Evolutionary conservation across 768 basidiomycete genomes (phyloP).

Genomic region (Lactarius akahatsu): DNA sequence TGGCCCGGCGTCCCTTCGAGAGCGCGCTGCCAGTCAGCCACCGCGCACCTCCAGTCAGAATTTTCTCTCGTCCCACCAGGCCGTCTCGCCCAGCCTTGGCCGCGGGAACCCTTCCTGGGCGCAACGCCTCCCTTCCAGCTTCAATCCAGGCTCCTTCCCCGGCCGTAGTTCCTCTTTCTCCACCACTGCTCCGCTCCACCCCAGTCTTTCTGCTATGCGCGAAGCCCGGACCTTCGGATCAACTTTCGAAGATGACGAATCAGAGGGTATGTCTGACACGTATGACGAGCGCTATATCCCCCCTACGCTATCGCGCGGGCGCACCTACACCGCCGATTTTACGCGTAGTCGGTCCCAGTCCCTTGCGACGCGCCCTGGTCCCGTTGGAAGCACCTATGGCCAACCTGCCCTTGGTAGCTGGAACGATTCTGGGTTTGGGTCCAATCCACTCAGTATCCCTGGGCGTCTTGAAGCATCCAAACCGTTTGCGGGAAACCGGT

Average conservation of each 20-base stretch:
- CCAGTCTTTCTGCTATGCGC: slow-evolving; percentile 65
- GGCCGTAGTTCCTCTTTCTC: slow-evolving; percentile 72
- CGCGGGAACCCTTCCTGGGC: slow-evolving; percentile 49
- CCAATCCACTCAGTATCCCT: slow-evolving; percentile 59
- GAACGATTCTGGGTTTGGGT: slow-evolving; percentile 54
- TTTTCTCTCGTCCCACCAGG: slow-evolving; percentile 46
- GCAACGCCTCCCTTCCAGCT: slow-evolving; percentile 43
- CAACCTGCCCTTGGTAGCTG: slow-evolving; percentile 49
- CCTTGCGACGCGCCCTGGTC: slow-evolving; percentile 57
- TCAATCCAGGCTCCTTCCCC: slow-evolving; percentile 52
- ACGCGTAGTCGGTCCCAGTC: slow-evolving; percentile 77
- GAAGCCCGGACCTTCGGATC: slow-evolving; percentile 65
- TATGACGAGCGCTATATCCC: slow-evolving; percentile 46
- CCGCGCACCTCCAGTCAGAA: slow-evolving; percentile 51
- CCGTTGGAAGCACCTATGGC: slow-evolving; percentile 49
- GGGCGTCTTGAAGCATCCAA: slow-evolving; percentile 55
- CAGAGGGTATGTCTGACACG: slow-evolving; percentile 58
- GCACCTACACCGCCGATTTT: slow-evolving; percentile 60
- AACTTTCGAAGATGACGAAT: slow-evolving; percentile 82
- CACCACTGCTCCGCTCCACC: slow-evolving; percentile 46
- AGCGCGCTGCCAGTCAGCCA: slow-evolving; percentile 71
- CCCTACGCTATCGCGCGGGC: slow-evolving; percentile 48
- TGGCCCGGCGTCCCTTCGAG: slow-evolving; percentile 48
- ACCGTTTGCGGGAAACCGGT: slow-evolving; percentile 61
- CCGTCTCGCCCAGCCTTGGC: slow-evolving; percentile 47